These are phyloP conservation scores for Fusarium odoratissimum DNA, from an alignment of 2,329 filamentous ascomycete genomes.

Conservation along the genomic window DNA sequence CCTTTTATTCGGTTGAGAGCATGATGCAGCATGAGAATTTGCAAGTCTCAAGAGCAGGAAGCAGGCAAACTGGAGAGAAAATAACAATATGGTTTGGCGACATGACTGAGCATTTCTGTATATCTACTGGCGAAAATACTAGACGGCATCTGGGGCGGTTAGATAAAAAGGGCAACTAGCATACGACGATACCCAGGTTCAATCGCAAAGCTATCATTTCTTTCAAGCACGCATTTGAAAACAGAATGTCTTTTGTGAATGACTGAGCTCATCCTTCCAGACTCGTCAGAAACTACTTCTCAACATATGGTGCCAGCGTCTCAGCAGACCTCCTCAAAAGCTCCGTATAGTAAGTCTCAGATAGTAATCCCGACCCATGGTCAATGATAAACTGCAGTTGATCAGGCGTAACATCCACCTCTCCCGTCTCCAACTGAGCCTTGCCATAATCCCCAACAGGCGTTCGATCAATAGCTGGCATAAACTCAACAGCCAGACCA, in stretches of 20 bases:
- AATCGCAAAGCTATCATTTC: not conserved
- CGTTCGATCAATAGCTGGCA: slow-evolving; percentile 36
- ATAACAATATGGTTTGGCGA: not conserved
- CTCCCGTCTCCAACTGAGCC: slow-evolving; percentile 18
- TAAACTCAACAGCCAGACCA: slow-evolving; percentile 30
- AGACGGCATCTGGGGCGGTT: not conserved
- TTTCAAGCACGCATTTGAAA: fast-evolving
- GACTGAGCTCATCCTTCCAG: not conserved
- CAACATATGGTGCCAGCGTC: slow-evolving; percentile 12
- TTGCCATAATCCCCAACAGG: slow-evolving; percentile 22
- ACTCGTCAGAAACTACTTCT: not conserved
- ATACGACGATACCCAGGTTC: not conserved
- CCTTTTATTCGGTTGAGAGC: not conserved
- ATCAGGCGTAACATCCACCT: slow-evolving; percentile 17
- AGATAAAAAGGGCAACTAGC: not conserved
- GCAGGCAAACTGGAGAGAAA: not conserved
- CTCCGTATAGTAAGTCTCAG: slow-evolving; percentile 22
- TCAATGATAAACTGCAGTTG: slow-evolving; percentile 35
- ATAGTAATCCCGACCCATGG: slow-evolving; percentile 28
- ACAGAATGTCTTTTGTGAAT: fast-evolving
- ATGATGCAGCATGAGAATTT: fast-evolving
- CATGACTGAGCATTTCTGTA: not conserved
- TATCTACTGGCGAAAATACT: not conserved
- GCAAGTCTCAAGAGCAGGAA: not conserved
- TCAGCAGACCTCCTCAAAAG: slow-evolving; percentile 21